Evolutionary conservation across 2,329 filamentous ascomycete species (phyloP), one percentile per base, ranked within the genome.

Genomic region (Tolypocladium tropicale): DNA sequence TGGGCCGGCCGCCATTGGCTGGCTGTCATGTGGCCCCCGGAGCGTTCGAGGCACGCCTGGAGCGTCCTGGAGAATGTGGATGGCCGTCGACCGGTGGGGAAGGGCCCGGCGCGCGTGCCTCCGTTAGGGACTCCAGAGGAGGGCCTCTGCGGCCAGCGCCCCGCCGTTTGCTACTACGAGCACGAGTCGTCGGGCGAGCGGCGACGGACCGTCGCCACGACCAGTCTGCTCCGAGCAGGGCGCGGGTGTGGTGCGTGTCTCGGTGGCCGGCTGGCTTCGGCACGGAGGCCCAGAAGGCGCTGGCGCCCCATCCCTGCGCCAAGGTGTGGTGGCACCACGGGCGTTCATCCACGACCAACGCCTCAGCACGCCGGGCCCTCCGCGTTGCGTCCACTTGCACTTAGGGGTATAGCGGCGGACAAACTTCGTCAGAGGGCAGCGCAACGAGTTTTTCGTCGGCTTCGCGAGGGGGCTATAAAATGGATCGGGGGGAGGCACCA

Each of bases 321-420:
- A 54, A 57, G 56, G 58, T 52, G 53, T 58, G 53, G 58, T 59
- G 56, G 56, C 55, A 58, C 58, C 56, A 52, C 53, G 41, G 53
- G 46, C 53, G 54, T 53, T 56, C 53, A 36, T 52, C 54, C 46
- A 52, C 58, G 49, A 51, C 46, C 53, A 59, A 59, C 53, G 30
- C 52, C 52, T 57, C 53, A 46, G 55, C 49, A 57, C 58, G 53
- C 53, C 55, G 52, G 46, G 52, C 57, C 57, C 48, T 57, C 54
- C 57, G 55, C 51, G 56, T 33, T 74, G n/a, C n/a, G 69, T 74
- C 68, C 68, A 80, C 76, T 76, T 80, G 78, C 78, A 78, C 78
- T 80, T 80, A 80, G 75, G 76, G 78, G 78, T 75, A 75, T 79
- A 80, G 77, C 68, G 64, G 62, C 61, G 57, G 55, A 43, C 55